Evolutionary conservation across 441 rosid species (phyloP).

Genomic region (Lepidium campestre): DNA sequence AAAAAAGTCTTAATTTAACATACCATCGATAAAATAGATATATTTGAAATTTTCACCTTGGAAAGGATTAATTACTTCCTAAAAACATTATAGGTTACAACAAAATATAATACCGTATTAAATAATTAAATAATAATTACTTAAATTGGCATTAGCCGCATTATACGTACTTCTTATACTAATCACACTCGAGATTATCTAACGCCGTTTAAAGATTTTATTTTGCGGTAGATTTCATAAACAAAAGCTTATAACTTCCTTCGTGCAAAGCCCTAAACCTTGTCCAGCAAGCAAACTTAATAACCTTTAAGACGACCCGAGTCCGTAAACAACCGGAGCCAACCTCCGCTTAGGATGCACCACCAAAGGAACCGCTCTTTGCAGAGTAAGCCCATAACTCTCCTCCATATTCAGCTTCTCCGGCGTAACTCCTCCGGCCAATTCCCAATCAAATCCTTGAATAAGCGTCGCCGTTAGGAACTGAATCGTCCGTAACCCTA

Average conservation of each 20-base stretch:
- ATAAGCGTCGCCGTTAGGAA: slow-evolving; percentile 57
- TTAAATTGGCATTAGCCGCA: neutral
- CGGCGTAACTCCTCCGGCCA: slow-evolving; percentile 34
- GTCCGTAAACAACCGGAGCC: slow-evolving; percentile 23
- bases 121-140: neutral
- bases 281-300: neutral
- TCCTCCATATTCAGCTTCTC: slow-evolving; percentile 70
- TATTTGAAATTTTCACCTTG: neutral
- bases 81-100: neutral
- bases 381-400: slow-evolving; percentile 63
- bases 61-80: neutral
- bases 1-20: neutral
- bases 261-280: neutral
- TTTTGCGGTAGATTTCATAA: neutral
- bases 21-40: neutral
- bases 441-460: slow-evolving; percentile 70
- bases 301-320: neutral
- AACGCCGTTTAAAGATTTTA: neutral
- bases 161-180: neutral
- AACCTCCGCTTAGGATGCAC: slow-evolving; percentile 60
- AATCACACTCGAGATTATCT: neutral
- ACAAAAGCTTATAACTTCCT: neutral
- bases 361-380: slow-evolving; percentile 49
- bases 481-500: slow-evolving; percentile 69
- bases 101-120: neutral